phyloP scores from a whole-genome alignment of 1,284 basidiomycete species.

The Chiua sp. region DNA sequence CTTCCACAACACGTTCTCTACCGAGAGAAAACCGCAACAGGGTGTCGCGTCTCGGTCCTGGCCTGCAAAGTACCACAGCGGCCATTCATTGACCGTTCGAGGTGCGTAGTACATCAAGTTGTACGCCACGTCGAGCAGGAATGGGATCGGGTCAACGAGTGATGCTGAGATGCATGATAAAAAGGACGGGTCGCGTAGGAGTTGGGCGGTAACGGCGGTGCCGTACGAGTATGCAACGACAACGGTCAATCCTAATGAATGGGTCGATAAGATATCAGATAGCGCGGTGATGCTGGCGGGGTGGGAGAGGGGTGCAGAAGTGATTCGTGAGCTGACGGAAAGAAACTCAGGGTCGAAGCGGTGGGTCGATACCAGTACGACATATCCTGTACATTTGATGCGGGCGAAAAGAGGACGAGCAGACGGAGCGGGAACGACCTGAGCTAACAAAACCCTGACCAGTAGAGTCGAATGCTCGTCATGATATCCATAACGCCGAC shows the following conservation, averaged over 20 bases:
- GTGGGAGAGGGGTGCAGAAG: slow-evolving; percentile 36
- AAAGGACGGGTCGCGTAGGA: slow-evolving; percentile 43
- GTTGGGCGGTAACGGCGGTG: slow-evolving; percentile 57
- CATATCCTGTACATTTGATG: slow-evolving; percentile 44
- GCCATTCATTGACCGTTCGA: slow-evolving; percentile 60
- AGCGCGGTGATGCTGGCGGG: slow-evolving; percentile 29
- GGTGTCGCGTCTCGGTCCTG: slow-evolving; percentile 64
- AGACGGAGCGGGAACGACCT: slow-evolving; percentile 59
- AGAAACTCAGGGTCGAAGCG: slow-evolving; percentile 63
- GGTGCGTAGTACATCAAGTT: slow-evolving; percentile 70
- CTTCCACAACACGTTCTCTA: slow-evolving; percentile 62
- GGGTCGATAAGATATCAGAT: slow-evolving; percentile 46
- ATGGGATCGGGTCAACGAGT: slow-evolving; percentile 66
- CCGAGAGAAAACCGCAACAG: slow-evolving; percentile 69
- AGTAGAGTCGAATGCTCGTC: slow-evolving; percentile 44
- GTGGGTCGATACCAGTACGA: slow-evolving; percentile 72
- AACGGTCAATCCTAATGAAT: slow-evolving; percentile 48
- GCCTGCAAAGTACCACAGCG: slow-evolving; percentile 70
- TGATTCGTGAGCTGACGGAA: slow-evolving; percentile 64
- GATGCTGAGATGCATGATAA: slow-evolving; percentile 44
- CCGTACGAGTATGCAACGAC: slow-evolving; percentile 66
- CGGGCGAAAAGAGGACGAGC: slow-evolving; percentile 48
- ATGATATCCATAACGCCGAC: slow-evolving; percentile 55
- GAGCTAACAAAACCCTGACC: slow-evolving; percentile 59
- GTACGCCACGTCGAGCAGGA: slow-evolving; percentile 62